Evolutionary conservation across 805 yeast species (phyloP), one percentile per base, ranked within the genome.

Genomic region (Grigorovia yakushimaensis): DNA sequence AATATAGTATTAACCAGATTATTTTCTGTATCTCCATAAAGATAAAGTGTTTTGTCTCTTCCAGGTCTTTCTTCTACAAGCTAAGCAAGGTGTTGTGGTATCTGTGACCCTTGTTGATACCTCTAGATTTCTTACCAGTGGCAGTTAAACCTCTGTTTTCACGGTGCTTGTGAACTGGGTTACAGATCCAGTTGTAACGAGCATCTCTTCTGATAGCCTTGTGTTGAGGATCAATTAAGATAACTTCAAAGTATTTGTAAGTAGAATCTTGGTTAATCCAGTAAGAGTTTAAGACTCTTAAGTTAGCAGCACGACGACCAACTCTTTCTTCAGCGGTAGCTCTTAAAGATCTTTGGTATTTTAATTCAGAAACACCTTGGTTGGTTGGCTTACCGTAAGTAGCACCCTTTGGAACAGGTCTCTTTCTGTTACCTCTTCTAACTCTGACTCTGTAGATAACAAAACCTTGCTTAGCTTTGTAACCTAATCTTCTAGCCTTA

Each of bases 361-460:
- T 93, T 79, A 93, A 86, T 76, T 93, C 97, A 81, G 81, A 82
- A 64, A 93, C 93, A 87, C 98, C 98, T 80, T 88, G 95, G 95
- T 93, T 93, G 81, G 98, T 93, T 84, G 98, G 98, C 86, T 93
- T 93, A 87, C 98, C 98, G 84, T 93, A 91, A 73, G 98, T 93
- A 70, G 97, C 98, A 87, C 98, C 98, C 93, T 93, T 93, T 79
- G 94, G 88, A 68, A 84, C 97, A 68, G 97, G 97, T 80, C 96
- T 88, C 96, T 93, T 93, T 86, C 98, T 89, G 82, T 91, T 91
- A 82, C 98, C 98, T 79, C 98, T 87, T 80, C 98, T 88, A 69
- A 93, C 98, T 78, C 98, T 88, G 76, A 91, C 78, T 77, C 98
- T 84, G 96, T 78, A 93, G 82, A 93, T 81, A 62, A 86, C 96